Base-by-base conservation (phyloP, 768 basidiomycete genomes). In the Boletus huronensis region DNA sequence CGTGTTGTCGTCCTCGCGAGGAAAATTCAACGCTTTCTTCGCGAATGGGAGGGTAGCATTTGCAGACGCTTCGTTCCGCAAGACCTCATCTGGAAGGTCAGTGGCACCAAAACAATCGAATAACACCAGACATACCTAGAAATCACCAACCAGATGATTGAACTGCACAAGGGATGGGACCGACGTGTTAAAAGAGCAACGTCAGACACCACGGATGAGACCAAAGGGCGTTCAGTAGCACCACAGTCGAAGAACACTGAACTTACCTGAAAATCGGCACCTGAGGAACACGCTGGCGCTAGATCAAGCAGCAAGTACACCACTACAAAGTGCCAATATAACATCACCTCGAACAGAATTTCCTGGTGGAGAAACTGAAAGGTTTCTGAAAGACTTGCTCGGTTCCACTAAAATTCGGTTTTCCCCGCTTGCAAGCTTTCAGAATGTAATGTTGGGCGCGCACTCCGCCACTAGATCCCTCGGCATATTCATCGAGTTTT, bases 31-130 rank as follows among this genome's bases (percentile, higher is more conserved):
- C 25, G 68, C 59, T 54, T 73, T 75, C 44, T 49, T 56, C 1
- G 75, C 75, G 25, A 72, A 72, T 0, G 80, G 73, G 14, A 72
- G 66, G 23, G 79, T 62, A 41, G 77, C 58, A 50, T 81, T 80
- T 3, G 77, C 70, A 5, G 65, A 47, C 0, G 59, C 64, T 32
- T 77, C 72, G 11, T 70, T 50, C 5, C 48, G 54, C 1, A 23
- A 34, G 14, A 80, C 52, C 3, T 63, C 59, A 2, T 54, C 6
- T 0, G 59, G 34, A 13, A 79, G 44, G 7, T 58, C 56, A 25
- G 23, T 25, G 23, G 23, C 23, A 25, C 23, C 23, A 25, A 25
- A 25, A 25, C 23, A 25, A 25, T 25, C 23, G 23, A 25, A 25
- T 4, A 25, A 25, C 23, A 25, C 23, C 4, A 25, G 23, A 25